Evolutionary conservation across 306 rosid genomes (phyloP).

Genomic region (Trichosanthes truncata): DNA sequence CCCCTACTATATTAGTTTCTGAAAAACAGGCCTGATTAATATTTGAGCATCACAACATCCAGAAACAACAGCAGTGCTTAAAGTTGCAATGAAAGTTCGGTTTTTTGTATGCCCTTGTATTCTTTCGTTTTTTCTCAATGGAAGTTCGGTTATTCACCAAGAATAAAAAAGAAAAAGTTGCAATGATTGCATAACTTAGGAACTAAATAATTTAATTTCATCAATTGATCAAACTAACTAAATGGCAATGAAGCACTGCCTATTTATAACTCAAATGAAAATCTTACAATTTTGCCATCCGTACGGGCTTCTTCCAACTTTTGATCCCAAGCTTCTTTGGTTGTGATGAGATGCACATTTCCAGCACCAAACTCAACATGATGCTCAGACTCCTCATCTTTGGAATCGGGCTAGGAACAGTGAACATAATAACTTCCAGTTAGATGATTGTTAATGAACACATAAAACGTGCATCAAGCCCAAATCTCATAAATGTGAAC

Average conservation of each 20-base stretch:
- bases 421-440: conserved; percentile 19
- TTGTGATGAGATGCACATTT: conserved; percentile 64
- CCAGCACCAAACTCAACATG: conserved; percentile 51
- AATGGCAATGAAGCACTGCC: not conserved
- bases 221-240: not conserved
- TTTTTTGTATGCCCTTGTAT: too few relatives aligned
- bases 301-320: conserved; percentile 78
- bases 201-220: not conserved
- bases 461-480: not conserved
- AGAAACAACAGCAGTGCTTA: not conserved
- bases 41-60: not conserved
- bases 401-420: conserved; percentile 27
- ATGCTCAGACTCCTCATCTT: conserved; percentile 47
- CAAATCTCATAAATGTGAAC: not conserved
- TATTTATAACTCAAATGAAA: not conserved
- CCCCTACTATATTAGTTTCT: not conserved
- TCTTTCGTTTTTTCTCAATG: too few relatives aligned
- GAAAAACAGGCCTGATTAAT: not conserved
- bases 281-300: conserved; percentile 73
- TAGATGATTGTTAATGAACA: conserved; percentile 5
- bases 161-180: not conserved
- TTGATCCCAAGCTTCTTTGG: conserved; percentile 74
- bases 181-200: not conserved
- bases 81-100: not conserved
- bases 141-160: too few relatives aligned